Percentiles rank a stretch among this genome's conserved stretches.
phyloP scores from a whole-genome alignment of 2,329 filamentous ascomycete species.

The Volutella citrinella region DNA sequence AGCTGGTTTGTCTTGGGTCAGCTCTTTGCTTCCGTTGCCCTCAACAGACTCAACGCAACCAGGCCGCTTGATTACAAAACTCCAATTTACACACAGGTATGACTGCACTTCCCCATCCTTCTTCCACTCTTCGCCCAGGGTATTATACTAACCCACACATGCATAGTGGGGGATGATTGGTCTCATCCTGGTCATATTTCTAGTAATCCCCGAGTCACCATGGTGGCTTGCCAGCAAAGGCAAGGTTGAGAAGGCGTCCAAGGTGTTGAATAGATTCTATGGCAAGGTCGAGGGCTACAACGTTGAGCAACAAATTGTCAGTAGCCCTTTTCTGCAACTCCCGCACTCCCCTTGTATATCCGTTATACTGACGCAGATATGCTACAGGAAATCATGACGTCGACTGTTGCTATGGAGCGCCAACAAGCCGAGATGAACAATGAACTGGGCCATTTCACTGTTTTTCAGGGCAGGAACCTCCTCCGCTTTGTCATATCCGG shows the following conservation, averaged over 20 bases:
- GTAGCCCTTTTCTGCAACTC: too few species aligned
- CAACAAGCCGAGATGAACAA: slow-evolving; percentile 7
- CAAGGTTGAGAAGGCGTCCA: slow-evolving; percentile 8
- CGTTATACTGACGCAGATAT: too few species aligned
- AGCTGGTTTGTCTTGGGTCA: slow-evolving; percentile 15
- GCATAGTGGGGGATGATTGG: slow-evolving; percentile 13
- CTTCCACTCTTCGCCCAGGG: too few species aligned
- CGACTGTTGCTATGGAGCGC: slow-evolving; percentile 11
- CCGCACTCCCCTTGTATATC: too few species aligned
- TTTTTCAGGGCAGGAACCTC: slow-evolving; percentile 12
- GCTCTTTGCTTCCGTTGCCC: slow-evolving; percentile 13
- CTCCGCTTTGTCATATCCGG: slow-evolving; percentile 11
- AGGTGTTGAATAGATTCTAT: slow-evolving; percentile 7
- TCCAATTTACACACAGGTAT: slow-evolving; percentile 13
- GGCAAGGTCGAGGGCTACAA: slow-evolving; percentile 10
- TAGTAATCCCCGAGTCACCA: slow-evolving; percentile 11
- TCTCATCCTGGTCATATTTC: slow-evolving; percentile 5
- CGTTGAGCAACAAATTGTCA: slow-evolving; percentile 12
- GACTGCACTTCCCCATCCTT: too few species aligned
- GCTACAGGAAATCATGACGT: slow-evolving; percentile 8
- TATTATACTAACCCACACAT: neutral
- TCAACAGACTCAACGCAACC: slow-evolving; percentile 10
- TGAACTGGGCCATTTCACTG: slow-evolving; percentile 7
- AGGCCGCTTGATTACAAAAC: slow-evolving; percentile 11
- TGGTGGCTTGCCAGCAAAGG: slow-evolving; percentile 14